These are phyloP conservation scores for Eudorina sp. DNA, from an alignment of 139 green algal genomes.

Conservation along the genomic window DNA sequence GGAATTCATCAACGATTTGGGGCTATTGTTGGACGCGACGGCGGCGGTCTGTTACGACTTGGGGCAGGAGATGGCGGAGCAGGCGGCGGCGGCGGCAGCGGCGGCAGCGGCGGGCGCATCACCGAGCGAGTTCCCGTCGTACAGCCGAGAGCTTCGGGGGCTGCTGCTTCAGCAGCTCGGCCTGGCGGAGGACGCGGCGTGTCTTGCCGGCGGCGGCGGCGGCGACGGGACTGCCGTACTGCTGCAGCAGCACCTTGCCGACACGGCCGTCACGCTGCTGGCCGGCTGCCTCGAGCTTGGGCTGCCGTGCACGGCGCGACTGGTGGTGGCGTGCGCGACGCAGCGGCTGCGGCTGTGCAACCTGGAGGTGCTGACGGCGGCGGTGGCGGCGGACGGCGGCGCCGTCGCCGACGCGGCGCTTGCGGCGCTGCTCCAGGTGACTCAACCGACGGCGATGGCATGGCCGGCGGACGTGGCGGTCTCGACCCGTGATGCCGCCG, in stretches of 20 bases:
- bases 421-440: too few relatives aligned
- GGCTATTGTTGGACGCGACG: background rate
- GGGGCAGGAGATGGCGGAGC: background rate
- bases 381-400: constrained; percentile 2
- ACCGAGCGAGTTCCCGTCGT: background rate
- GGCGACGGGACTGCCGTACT: too few relatives aligned
- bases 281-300: constrained; percentile 3
- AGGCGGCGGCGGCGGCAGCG: too few relatives aligned
- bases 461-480: too few relatives aligned
- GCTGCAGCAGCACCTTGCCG: background rate
- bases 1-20: constrained; percentile 20
- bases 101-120: too few relatives aligned
- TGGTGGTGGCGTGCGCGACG: background rate
- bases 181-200: too few relatives aligned
- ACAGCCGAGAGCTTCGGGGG: background rate
- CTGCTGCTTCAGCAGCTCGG: background rate
- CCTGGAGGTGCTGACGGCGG: background rate
- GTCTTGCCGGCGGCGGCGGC: background rate
- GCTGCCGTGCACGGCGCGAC: background rate
- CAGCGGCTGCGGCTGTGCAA: background rate
- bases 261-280: constrained; percentile 27
- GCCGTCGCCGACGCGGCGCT: too few relatives aligned
- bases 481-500: too few relatives aligned
- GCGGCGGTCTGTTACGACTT: too few relatives aligned
- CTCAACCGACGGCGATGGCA: too few relatives aligned